Conservation (phyloP, 306 rosid species). For the Acacia acuminata region DNA sequence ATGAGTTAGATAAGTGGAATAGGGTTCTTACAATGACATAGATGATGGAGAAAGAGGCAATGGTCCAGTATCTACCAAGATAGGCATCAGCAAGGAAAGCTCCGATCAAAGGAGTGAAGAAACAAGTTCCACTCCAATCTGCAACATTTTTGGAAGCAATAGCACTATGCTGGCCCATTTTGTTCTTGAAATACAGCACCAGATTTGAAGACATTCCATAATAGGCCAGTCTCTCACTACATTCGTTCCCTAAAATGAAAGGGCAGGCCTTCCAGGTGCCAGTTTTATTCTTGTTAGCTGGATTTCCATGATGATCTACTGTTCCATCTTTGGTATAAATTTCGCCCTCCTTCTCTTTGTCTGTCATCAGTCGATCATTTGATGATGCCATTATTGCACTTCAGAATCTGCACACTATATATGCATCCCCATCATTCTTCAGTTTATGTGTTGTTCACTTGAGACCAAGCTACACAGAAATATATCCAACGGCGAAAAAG, state of each 20-base stretch:
- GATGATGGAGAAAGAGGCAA: conserved; percentile 65
- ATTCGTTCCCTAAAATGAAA: conserved; percentile 78
- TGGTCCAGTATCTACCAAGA: conserved; percentile 82
- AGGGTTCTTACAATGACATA: conserved; percentile 60
- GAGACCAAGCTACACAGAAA: not conserved
- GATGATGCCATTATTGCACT: conserved; percentile 44
- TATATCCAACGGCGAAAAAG: not conserved
- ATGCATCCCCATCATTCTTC: not conserved
- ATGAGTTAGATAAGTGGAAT: not conserved
- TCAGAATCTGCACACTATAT: conserved; percentile 20
- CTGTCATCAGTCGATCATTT: not conserved
- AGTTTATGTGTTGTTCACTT: not conserved
- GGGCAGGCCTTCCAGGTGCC: conserved; percentile 94
- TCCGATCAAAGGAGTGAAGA: conserved; percentile 72
- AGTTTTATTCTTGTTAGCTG: conserved; percentile 61
- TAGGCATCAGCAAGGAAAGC: conserved; percentile 83
- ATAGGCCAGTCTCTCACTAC: conserved; percentile 79
- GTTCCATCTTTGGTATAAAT: conserved; percentile 76
- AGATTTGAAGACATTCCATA: conserved; percentile 84
- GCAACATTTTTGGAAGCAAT: conserved; percentile 59
- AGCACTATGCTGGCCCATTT: conserved; percentile 54
- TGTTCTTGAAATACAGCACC: conserved; percentile 60
- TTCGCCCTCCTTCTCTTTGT: conserved; percentile 49
- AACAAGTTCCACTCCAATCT: conserved; percentile 81
- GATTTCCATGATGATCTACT: conserved; percentile 55